These are phyloP conservation scores for Datisca glomerata DNA, from an alignment of 306 rosid species.

Conservation along the genomic window DNA sequence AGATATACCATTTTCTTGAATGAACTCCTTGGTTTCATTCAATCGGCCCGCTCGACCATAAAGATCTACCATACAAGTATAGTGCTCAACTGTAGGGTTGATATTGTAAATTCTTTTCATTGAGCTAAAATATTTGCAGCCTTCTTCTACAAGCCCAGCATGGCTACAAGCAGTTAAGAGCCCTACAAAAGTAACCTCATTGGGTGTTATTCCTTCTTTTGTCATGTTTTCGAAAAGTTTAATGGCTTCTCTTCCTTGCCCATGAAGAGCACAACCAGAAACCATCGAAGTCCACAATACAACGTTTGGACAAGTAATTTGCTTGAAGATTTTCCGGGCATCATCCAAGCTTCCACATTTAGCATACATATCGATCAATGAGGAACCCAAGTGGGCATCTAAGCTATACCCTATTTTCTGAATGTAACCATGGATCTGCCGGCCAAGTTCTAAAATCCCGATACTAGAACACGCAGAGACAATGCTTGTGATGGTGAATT, in stretches of 20 bases:
- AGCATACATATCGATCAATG: constrained; percentile 73
- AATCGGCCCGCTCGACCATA: constrained; percentile 78
- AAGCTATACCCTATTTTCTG: constrained; percentile 43
- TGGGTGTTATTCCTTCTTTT: constrained; percentile 43
- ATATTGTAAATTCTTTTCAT: constrained; percentile 59
- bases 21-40: constrained; percentile 47
- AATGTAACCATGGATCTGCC: constrained; percentile 50
- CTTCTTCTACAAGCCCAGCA: constrained; percentile 70
- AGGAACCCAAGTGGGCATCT: constrained; percentile 56
- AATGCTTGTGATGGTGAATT: constrained; percentile 47
- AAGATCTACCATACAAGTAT: constrained; percentile 83
- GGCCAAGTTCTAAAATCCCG: constrained; percentile 55
- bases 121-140: constrained; percentile 47
- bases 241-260: constrained; percentile 56
- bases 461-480: constrained; percentile 60
- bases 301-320: constrained; percentile 30
- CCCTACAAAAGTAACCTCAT: constrained; percentile 64
- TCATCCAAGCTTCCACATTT: constrained; percentile 66
- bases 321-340: constrained; percentile 42
- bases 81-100: constrained; percentile 57
- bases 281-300: constrained; percentile 84
- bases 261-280: constrained; percentile 54
- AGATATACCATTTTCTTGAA: constrained; percentile 40
- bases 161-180: constrained; percentile 87
- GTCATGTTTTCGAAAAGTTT: constrained; percentile 53